phyloP scores from a whole-genome alignment of 2,329 filamentous ascomycete genomes.

The Mollisia scopiformis region DNA sequence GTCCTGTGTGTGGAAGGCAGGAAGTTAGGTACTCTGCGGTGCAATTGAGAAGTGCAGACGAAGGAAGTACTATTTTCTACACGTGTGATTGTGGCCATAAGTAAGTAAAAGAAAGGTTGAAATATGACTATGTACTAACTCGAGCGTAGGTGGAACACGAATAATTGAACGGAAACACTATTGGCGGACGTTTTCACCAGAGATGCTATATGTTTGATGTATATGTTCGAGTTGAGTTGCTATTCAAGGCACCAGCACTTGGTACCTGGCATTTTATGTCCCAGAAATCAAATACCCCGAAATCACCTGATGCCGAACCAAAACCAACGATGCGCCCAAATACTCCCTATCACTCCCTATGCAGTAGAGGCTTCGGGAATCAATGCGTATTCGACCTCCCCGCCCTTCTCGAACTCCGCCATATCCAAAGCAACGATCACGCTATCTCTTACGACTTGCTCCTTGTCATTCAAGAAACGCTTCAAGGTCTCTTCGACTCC shows the following conservation, averaged over 20 bases:
- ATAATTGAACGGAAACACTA: conserved; percentile 37
- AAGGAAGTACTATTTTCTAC: conserved; percentile 92
- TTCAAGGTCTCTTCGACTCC: conserved; percentile 87
- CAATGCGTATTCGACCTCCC: conserved; percentile 88
- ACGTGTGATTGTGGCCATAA: conserved; percentile 85
- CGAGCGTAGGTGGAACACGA: conserved; percentile 38
- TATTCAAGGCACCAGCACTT: conserved; percentile 37
- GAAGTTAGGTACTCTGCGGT: conserved; percentile 85
- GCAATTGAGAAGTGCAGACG: conserved; percentile 89
- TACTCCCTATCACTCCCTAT: conserved; percentile 20
- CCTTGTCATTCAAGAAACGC: conserved; percentile 84
- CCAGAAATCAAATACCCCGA: background rate
- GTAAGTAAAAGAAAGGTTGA: conserved; percentile 49
- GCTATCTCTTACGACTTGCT: conserved; percentile 92
- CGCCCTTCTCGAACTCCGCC: conserved; percentile 93
- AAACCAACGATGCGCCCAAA: conserved; percentile 1
- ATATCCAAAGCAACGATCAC: conserved; percentile 96
- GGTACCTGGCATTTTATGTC: conserved; percentile 31
- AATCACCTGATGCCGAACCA: background rate
- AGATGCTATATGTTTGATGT: background rate
- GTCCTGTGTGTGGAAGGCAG: conserved; percentile 77
- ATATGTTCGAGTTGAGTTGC: conserved; percentile 19
- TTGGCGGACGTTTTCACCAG: background rate
- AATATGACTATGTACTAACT: background rate
- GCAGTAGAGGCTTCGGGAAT: conserved; percentile 63